phyloP scores from a whole-genome alignment of 108 stramenopile genomes.

The Heterococcus sp. region DNA sequence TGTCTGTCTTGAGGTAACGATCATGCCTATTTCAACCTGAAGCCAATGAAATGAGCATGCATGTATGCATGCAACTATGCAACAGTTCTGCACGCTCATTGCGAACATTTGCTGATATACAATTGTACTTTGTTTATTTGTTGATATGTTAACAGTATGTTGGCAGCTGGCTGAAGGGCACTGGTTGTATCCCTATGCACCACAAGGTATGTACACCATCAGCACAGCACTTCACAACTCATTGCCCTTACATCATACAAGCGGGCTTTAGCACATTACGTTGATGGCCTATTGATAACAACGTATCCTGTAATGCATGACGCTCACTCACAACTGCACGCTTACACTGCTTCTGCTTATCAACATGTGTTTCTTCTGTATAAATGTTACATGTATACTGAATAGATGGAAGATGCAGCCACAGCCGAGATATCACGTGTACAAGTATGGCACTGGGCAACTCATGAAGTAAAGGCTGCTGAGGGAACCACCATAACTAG shows the following conservation, averaged over 20 bases:
- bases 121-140: neutral
- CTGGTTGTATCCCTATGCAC: constrained; percentile 86
- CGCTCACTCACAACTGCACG: too few species aligned
- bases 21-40: neutral
- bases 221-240: too few species aligned
- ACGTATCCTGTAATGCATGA: too few species aligned
- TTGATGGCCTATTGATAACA: too few species aligned
- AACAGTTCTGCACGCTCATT: neutral
- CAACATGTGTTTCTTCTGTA: too few species aligned
- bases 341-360: too few species aligned
- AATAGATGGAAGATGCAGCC: constrained; percentile 91
- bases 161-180: constrained; percentile 84
- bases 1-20: constrained; percentile 67
- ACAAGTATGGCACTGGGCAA: constrained; percentile 62
- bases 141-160: constrained; percentile 55
- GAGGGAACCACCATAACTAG: constrained; percentile 15
- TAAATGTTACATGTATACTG: too few species aligned
- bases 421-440: constrained; percentile 90
- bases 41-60: neutral
- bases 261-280: too few species aligned
- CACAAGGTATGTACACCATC: constrained; percentile 26
- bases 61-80: neutral
- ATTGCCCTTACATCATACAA: too few species aligned
- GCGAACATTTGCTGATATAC: neutral
- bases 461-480: constrained; percentile 20